Conservation (phyloP, 2,329 filamentous ascomycete genomes). For the Canariomyces notabilis region DNA sequence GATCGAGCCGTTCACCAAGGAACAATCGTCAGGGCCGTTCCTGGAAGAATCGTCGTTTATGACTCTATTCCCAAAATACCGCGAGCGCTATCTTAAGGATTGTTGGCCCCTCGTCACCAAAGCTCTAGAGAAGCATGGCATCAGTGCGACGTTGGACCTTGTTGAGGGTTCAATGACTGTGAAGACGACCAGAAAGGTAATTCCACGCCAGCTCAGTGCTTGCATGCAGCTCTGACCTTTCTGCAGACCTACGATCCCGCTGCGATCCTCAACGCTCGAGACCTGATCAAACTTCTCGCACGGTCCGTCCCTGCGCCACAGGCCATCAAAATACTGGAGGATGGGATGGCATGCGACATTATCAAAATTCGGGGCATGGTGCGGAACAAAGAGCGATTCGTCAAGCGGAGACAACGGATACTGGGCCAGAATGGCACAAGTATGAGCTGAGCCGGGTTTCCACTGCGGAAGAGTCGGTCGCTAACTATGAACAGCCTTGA, state of each 20-base stretch:
- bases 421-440: constrained; percentile 88
- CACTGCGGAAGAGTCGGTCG: not conserved
- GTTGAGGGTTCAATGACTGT: constrained; percentile 96
- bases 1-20: constrained; percentile 83
- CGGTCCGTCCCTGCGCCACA: constrained; percentile 89
- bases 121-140: constrained; percentile 78
- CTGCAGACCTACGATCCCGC: constrained; percentile 77
- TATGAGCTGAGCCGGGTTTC: not conserved
- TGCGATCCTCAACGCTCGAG: constrained; percentile 85
- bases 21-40: constrained; percentile 65
- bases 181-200: constrained; percentile 85
- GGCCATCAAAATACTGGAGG: constrained; percentile 89
- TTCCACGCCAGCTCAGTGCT: constrained; percentile 33
- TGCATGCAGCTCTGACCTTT: not conserved
- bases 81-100: constrained; percentile 88
- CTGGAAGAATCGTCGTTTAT: constrained; percentile 88
- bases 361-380: constrained; percentile 93
- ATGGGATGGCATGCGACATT: constrained; percentile 86
- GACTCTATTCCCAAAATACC: constrained; percentile 89
- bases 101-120: constrained; percentile 89
- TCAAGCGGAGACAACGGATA: constrained; percentile 89
- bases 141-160: constrained; percentile 88
- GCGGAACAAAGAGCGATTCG: constrained; percentile 89
- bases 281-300: constrained; percentile 88
- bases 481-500: constrained; percentile 45